Conservation (phyloP, 129 eudicot species). For the Glebionis coronaria region DNA sequence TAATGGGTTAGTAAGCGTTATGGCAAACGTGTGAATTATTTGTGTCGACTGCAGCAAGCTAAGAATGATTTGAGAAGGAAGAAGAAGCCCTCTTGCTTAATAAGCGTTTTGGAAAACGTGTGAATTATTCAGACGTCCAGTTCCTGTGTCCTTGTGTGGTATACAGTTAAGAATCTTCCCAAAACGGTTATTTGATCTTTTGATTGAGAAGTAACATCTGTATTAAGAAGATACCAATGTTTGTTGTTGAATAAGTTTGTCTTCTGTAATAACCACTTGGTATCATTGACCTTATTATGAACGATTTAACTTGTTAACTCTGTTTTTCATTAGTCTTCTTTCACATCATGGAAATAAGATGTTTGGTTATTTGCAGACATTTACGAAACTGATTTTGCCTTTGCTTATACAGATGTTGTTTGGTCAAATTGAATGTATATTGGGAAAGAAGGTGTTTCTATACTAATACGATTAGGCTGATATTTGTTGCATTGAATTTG, state of each 20-base stretch:
- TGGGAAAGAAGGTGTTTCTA: no score
- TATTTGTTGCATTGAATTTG: no score
- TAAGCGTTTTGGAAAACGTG: no score
- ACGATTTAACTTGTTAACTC: not conserved
- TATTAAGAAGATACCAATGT: conserved; percentile 7
- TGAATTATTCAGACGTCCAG: conserved; percentile 6
- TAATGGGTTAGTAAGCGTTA: no score
- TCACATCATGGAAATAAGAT: not conserved
- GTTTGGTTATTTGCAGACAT: no score
- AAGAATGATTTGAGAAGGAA: no score
- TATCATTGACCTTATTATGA: not conserved
- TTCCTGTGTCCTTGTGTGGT: not conserved
- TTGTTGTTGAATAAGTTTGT: conserved; percentile 22
- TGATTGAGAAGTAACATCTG: conserved; percentile 23
- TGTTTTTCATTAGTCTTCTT: not conserved
- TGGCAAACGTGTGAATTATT: no score
- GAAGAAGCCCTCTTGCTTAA: conserved; percentile 55
- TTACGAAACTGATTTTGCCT: no score
- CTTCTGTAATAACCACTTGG: conserved; percentile 3
- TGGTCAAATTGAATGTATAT: no score
- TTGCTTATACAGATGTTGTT: no score
- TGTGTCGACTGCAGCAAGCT: no score
- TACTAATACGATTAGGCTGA: no score
- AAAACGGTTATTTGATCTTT: conserved; percentile 17
- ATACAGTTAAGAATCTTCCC: conserved; percentile 15